Conservation (phyloP, 1,139 yeast species). For the Candida sanyaensis region DNA sequence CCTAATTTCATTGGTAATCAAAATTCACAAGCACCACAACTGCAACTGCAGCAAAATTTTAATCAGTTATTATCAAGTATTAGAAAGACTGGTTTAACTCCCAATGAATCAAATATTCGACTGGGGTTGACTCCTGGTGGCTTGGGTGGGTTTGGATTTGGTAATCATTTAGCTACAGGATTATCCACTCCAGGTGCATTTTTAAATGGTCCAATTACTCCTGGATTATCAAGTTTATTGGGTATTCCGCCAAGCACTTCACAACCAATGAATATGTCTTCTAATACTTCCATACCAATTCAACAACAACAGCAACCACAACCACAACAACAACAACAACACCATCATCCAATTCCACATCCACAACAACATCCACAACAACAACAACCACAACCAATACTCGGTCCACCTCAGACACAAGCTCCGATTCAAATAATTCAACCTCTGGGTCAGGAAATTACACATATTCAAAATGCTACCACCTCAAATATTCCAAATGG, state of each 20-base stretch:
- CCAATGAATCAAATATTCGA: constrained; percentile 66
- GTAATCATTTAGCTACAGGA: constrained; percentile 32
- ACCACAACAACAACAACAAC: constrained; percentile 17
- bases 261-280: constrained; percentile 1
- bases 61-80: constrained; percentile 33
- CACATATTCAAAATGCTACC: background rate
- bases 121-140: constrained; percentile 62
- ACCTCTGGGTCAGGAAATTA: background rate
- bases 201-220: constrained; percentile 47
- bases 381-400: constrained; percentile 9
- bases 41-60: constrained; percentile 16
- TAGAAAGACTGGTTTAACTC: constrained; percentile 63
- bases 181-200: constrained; percentile 46
- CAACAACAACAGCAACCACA: too few species aligned
- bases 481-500: background rate
- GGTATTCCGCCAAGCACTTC: constrained; percentile 23
- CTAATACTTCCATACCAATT: background rate
- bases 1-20: constrained; percentile 11
- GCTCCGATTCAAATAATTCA: background rate
- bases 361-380: too few species aligned
- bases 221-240: constrained; percentile 45
- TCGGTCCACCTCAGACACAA: background rate
- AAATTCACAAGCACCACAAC: constrained; percentile 12
- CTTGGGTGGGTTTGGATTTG: constrained; percentile 33
- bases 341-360: constrained; percentile 3